Percentiles rank a stretch among this genome's conserved stretches.
Conservation (phyloP, 768 basidiomycete genomes). For the Lactarius psammicola region DNA sequence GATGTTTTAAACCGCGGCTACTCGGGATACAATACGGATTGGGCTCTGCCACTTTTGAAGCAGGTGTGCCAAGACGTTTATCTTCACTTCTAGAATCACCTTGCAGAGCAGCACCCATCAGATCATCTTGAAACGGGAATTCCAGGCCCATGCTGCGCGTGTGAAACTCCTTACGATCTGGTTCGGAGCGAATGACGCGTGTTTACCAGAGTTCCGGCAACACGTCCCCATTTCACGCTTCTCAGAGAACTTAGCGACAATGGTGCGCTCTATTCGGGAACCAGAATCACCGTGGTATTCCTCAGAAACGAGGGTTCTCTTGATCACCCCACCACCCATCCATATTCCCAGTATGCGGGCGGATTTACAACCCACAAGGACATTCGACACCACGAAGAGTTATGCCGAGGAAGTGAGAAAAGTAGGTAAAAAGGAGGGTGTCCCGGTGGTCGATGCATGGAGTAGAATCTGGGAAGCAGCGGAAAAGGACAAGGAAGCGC, state of each 20-base stretch:
- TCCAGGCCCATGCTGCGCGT: constrained; percentile 49
- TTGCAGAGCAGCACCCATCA: constrained; percentile 31
- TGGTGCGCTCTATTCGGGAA: constrained; percentile 62
- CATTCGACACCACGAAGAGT: constrained; percentile 55
- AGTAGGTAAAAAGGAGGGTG: constrained; percentile 52
- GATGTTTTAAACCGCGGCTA: constrained; percentile 87
- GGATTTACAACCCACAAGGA: constrained; percentile 57
- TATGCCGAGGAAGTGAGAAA: constrained; percentile 73
- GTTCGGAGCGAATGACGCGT: constrained; percentile 91
- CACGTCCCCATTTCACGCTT: constrained; percentile 73
- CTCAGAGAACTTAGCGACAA: constrained; percentile 57
- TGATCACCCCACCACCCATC: constrained; percentile 85
- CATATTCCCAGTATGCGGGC: constrained; percentile 58
- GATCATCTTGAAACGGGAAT: constrained; percentile 56
- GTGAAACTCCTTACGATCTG: constrained; percentile 79
- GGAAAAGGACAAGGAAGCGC: constrained; percentile 53
- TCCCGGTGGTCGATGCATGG: constrained; percentile 77
- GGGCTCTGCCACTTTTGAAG: constrained; percentile 78
- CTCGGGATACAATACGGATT: constrained; percentile 83
- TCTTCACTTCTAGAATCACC: neutral
- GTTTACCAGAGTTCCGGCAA: constrained; percentile 60
- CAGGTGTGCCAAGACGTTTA: constrained; percentile 46
- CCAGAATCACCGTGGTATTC: constrained; percentile 65
- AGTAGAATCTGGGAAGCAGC: constrained; percentile 68
- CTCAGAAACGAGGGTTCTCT: constrained; percentile 68